phyloP scores from a whole-genome alignment of 495 filamentous ascomycete species.

The Penicillium parvum region DNA sequence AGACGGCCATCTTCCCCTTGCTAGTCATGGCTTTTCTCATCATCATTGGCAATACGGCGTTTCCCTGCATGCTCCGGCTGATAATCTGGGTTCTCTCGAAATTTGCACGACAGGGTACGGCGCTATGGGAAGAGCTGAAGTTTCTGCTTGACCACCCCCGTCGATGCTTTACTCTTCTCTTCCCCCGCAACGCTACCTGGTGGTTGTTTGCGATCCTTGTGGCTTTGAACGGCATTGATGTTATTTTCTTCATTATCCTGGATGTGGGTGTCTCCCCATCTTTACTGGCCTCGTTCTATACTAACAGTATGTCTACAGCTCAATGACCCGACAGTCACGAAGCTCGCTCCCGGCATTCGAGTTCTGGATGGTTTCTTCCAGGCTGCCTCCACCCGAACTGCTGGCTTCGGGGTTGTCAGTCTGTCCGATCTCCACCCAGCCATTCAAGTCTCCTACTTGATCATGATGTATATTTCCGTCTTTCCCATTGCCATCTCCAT shows the following conservation, averaged over 20 bases:
- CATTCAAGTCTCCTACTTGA: conserved; percentile 88
- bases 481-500: conserved; percentile 94
- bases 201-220: conserved; percentile 89
- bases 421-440: conserved; percentile 77
- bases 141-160: conserved; percentile 93
- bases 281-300: not conserved
- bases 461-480: conserved; percentile 99
- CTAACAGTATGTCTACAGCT: conserved; percentile 45
- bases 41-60: conserved; percentile 89
- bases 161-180: conserved; percentile 90
- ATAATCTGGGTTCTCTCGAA: conserved; percentile 74
- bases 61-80: conserved; percentile 87
- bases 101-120: conserved; percentile 52
- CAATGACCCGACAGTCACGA: conserved; percentile 60
- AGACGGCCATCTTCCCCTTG: conserved; percentile 67
- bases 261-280: conserved; percentile 55
- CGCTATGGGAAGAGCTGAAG: conserved; percentile 78
- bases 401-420: conserved; percentile 78
- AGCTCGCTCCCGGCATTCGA: conserved; percentile 59
- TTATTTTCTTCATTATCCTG: conserved; percentile 85
- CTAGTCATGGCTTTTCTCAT: conserved; percentile 76
- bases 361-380: conserved; percentile 85
- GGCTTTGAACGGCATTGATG: conserved; percentile 72
- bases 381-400: conserved; percentile 79
- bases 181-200: conserved; percentile 88